Base-by-base conservation (phyloP, 2,329 filamentous ascomycete genomes). In the Knufia fluminis region DNA sequence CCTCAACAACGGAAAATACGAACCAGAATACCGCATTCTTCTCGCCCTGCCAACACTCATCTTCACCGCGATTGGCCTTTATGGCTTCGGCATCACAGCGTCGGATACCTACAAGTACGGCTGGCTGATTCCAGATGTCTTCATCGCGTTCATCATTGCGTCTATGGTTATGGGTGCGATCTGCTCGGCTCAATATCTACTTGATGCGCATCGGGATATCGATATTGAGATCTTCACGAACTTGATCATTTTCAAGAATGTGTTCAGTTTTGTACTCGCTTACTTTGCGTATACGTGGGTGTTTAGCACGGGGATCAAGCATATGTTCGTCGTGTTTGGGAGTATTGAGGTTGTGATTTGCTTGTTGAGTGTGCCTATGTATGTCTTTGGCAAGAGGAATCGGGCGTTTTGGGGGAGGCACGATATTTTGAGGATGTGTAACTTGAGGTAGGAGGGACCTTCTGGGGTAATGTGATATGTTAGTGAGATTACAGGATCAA, bases 131-230 rank as follows among this genome's bases (percentile, higher is more conserved):
- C 85, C 87, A 0, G 79, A 91, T 46, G 76, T 88, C 40, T 95
- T 92, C 66, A 92, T 95, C 59, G 85, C 77, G 0, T 76, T 92
- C 49, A 82, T 92, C 62, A 86, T 95, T 7, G 82, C 84, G 52
- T 88, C 87, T 1, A 95, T 95, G 87, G 88, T 96, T 0, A 82
- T 94, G 61, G 90, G 90, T 1, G 87, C 90, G 1, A 88, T 95
- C 1, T 83, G 86, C 1, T 85, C 82, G 53, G 86, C 86, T 1
- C 70, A 95, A 20, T 97, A 97, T 62, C 84, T 96, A 61, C 86
- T 95, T 6, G 91, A 96, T 68, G 90, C 90, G 0, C 91, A 96
- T 67, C 83, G 89, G 84, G 83, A 91, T 54, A 79, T 94, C 50
- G 80, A 86, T 1, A 79, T 95, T 42, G 90, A 96, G 67, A 86